Base-by-base conservation (phyloP, 305 asterid species). In the Petunia hybrid region DNA sequence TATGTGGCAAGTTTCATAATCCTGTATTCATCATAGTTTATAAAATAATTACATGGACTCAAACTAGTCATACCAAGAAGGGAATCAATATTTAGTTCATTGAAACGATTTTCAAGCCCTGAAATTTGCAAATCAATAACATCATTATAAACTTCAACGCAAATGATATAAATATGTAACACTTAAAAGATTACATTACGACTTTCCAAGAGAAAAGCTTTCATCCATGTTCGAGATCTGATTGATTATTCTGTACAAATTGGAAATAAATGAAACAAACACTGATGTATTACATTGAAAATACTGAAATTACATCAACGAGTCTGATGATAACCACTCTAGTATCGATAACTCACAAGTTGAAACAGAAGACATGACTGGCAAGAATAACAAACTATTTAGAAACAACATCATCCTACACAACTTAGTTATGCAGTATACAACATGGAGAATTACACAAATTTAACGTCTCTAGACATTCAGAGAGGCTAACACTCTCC, bases 11-110 rank as follows among this genome's bases (percentile, higher is more conserved):
- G 73, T 35, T 3, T 16, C 46, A 67, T 40, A 12, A 76, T 51
- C 43, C 76, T 84, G 6, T 65, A 22, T 51, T 42, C 59, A 42
- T 84, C 84, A 80, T 55, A 76, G 53, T 66, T n/a, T 5, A 4
- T 13, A 75, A 84, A 76, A 1, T 45, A 56, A 3, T 80, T 39
- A 6, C 8, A 2, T 3, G 41, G 79, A 46, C 13, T 48, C 6
- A 83, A 64, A 9, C 79, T 57, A 6, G 51, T 22, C 57, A 76
- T 22, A 5, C 75, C 66, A 80, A n/a, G 14, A 76, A 41, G 60
- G 31, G 31, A 22, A 22, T 76, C 31, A 1, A 16, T 65, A 48
- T 13, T 76, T 3, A 42, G 14, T 41, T 75, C 74, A 22, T 35
- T 48, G 55, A 75, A 80, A 13, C 22, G 12, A 8, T 6, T 3